Base-by-base conservation (phyloP, 177 flowering plant genomes). In the Vitis hybrid region DNA sequence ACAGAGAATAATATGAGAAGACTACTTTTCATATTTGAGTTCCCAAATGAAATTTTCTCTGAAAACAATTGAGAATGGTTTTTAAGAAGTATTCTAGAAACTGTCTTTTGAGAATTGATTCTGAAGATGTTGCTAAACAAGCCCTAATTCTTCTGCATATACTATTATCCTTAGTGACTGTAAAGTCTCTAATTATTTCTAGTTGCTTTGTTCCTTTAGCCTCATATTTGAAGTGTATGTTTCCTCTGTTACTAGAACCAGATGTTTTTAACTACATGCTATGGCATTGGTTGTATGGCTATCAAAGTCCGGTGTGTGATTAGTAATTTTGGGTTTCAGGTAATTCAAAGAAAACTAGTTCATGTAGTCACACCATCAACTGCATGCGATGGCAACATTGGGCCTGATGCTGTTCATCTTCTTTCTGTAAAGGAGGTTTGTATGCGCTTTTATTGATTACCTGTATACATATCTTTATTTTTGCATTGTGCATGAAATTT, bases 361-460 rank as follows among this genome's bases (percentile, higher is more conserved):
- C 78, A 86, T 58, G 97, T 92, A 56, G 57, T 81, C 76, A 88
- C 99, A 7, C 97, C 99, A 67, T 88, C 98, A 56, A 92, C 98
- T 5, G 19, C 79, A 61, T 61, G 69, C 32, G 90, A 91, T 78
- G 91, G 88, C 56, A 90, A 82, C 68, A 86, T 87, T 73, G 93
- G 94, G 69, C 95, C 97, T 72, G 92, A 90, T 79, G 91, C 97
- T 80, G 91, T 93, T 71, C 94, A 96, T 78, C 92, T 96, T 84
- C 98, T 96, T 75, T 81, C 93, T 49, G 74, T 96, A 75, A 93
- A 88, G 80, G 97, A 92, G 98, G 97, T 93, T 46, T 19, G 83
- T 52, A 48, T 58, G 56, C 2, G 11, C 9, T 40, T 56, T 35
- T 70, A 69, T 40, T 54, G 46, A 24, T 63, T 59, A 40, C 19